Evolutionary conservation across 177 flowering plant genomes (phyloP), one percentile per base, ranked within the genome.

Genomic region (Vitis hybrid): DNA sequence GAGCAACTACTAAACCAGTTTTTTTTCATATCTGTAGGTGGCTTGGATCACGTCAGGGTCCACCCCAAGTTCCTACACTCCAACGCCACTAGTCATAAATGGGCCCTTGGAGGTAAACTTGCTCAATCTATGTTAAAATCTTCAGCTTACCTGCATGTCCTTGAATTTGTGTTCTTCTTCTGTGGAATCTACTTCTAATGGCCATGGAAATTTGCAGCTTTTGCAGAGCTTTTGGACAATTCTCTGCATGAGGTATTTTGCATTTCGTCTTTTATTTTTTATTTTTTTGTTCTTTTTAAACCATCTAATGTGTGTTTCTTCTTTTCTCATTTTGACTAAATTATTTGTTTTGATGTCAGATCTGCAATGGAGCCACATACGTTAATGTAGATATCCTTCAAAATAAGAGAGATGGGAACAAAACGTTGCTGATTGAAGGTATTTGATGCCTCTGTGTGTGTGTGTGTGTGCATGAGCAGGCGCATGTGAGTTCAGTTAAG

Each of bases 151-250:
- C 16, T 68, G 18, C 13, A 22, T 26, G 15, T 26, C 56, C 14
- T n/a, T 53, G 56, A 53, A 53, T 57, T 54, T 22, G 10, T 10
- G 15, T 20, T 8, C 29, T 48, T 20, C 58, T 45, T 22, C 2
- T 22, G 22, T 22, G 22, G 22, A 22, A 15, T 29, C 5, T 49
- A 49, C 31, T 54, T 45, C 65, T 70, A 2, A 34, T 69, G n/a
- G 45, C n/a, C 7, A 50, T 57, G 16, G 67, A 7, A 5, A 69
- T 73, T 20, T 59, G 63, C 89, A 91, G 98, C 98, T 74, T 84
- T 93, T 70, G 98, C 98, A 3, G 98, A 92, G 77, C 90, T 92
- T 63, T 56, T 92, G 74, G 98, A 92, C 77, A 92, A 92, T 67
- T 63, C 98, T 15, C 61, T 90, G 18, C 92, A 79, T 60, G 85